These are phyloP conservation scores for Cladosporium sp. DNA, from an alignment of 2,329 filamentous ascomycete species.

Conservation along the genomic window DNA sequence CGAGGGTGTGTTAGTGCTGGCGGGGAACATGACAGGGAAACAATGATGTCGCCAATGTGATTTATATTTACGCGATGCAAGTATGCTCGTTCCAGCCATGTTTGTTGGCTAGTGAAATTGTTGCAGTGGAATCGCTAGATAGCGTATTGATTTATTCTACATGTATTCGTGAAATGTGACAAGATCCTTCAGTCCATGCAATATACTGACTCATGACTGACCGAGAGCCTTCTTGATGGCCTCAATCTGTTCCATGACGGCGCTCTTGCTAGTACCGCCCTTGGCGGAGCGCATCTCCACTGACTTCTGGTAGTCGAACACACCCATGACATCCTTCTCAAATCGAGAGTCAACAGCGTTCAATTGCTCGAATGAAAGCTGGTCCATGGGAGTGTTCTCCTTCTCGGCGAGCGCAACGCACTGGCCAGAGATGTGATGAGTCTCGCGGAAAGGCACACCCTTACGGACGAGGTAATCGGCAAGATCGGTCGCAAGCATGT, in stretches of 20 bases:
- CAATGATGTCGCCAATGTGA: too few relatives aligned
- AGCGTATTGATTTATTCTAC: neutral
- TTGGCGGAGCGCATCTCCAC: constrained; percentile 74
- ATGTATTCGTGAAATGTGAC: neutral
- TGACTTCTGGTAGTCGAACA: constrained; percentile 76
- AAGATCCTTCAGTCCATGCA: neutral
- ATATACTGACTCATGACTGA: constrained; percentile 1
- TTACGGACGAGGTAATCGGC: constrained; percentile 62
- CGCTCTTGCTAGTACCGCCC: constrained; percentile 71
- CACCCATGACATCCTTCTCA: constrained; percentile 63
- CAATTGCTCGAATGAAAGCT: constrained; percentile 63
- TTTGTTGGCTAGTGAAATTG: too few relatives aligned
- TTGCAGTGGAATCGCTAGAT: too few relatives aligned
- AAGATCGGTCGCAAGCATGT: constrained; percentile 75
- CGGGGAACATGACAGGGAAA: neutral
- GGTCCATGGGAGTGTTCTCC: constrained; percentile 63
- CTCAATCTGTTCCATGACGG: constrained; percentile 62
- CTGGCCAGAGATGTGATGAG: constrained; percentile 71
- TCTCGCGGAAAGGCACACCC: constrained; percentile 73
- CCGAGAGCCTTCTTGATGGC: constrained; percentile 43
- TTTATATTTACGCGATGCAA: too few relatives aligned
- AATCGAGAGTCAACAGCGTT: constrained; percentile 66
- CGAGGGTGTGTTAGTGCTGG: too few relatives aligned
- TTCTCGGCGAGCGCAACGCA: constrained; percentile 70
- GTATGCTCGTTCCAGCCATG: too few relatives aligned